These are phyloP conservation scores for Barnettozyma sp. DNA, from an alignment of 805 yeast genomes.

Conservation along the genomic window DNA sequence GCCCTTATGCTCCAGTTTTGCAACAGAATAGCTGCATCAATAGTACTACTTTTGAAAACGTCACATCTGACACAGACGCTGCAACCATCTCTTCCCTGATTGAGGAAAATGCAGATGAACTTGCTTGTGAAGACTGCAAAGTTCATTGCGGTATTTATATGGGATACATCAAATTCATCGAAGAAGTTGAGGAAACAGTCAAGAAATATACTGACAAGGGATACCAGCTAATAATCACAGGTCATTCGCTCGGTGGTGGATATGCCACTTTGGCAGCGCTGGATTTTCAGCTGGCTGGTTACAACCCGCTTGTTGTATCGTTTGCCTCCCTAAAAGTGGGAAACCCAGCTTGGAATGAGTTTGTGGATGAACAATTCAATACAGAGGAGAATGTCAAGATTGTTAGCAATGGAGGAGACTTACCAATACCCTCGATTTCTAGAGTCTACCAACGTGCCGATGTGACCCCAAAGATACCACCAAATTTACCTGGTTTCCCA, in stretches of 20 bases:
- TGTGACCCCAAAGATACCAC: conserved; percentile 54
- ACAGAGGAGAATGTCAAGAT: conserved; percentile 28
- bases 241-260: conserved; percentile 79
- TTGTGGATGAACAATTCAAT: conserved; percentile 45
- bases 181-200: conserved; percentile 29
- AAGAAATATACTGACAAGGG: conserved; percentile 33
- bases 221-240: conserved; percentile 48
- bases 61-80: background rate
- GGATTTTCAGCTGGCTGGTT: conserved; percentile 51
- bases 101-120: background rate
- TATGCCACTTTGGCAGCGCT: conserved; percentile 55
- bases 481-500: conserved; percentile 26
- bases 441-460: conserved; percentile 55
- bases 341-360: conserved; percentile 41
- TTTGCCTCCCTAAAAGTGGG: conserved; percentile 69
- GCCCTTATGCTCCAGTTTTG: conserved; percentile 39
- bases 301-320: conserved; percentile 46
- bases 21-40: conserved; percentile 1
- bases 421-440: conserved; percentile 29
- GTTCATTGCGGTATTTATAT: conserved; percentile 62
- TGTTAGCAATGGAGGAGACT: conserved; percentile 28
- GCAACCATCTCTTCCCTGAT: background rate
- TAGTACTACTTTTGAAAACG: conserved; percentile 1
- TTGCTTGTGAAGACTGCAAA: conserved; percentile 42
- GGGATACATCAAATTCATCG: conserved; percentile 37